A percentile compares a stretch with the other conserved stretches of the same genome.
Evolutionary conservation across 2,329 filamentous ascomycete species (phyloP).

Genomic region (Xylariaceae sp.): DNA sequence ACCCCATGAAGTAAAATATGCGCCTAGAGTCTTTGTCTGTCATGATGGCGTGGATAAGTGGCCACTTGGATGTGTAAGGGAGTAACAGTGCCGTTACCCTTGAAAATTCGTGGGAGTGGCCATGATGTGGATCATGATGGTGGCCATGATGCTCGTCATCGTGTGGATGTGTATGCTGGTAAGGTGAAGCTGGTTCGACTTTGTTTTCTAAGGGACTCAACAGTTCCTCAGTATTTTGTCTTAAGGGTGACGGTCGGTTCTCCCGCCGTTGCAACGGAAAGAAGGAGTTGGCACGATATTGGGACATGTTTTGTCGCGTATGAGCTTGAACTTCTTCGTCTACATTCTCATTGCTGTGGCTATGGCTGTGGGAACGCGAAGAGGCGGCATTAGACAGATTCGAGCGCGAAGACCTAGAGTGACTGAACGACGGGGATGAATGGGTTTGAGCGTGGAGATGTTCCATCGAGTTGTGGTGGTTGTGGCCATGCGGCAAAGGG

Average conservation of each 20-base stretch:
- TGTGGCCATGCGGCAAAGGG: constrained; percentile 51
- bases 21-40: constrained; percentile 90
- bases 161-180: constrained; percentile 33
- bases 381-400: constrained; percentile 34
- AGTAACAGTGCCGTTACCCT: constrained; percentile 75
- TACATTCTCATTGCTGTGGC: constrained; percentile 14
- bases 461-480: constrained; percentile 40
- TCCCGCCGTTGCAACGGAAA: constrained; percentile 42
- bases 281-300: constrained; percentile 44
- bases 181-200: constrained; percentile 19
- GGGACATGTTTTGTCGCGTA: constrained; percentile 37
- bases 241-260: constrained; percentile 42
- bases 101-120: constrained; percentile 56
- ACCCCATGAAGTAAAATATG: constrained; percentile 98
- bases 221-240: constrained; percentile 36
- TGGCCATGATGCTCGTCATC: constrained; percentile 37
- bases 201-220: constrained; percentile 31
- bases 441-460: constrained; percentile 45
- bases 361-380: constrained; percentile 40
- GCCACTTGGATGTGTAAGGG: constrained; percentile 71
- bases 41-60: constrained; percentile 83
- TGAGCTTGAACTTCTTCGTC: constrained; percentile 36
- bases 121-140: constrained; percentile 30
- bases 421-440: constrained; percentile 49
- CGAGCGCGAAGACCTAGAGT: constrained; percentile 42